Evolutionary conservation across 768 basidiomycete genomes (phyloP).

Genomic region (Mycena polygramma): DNA sequence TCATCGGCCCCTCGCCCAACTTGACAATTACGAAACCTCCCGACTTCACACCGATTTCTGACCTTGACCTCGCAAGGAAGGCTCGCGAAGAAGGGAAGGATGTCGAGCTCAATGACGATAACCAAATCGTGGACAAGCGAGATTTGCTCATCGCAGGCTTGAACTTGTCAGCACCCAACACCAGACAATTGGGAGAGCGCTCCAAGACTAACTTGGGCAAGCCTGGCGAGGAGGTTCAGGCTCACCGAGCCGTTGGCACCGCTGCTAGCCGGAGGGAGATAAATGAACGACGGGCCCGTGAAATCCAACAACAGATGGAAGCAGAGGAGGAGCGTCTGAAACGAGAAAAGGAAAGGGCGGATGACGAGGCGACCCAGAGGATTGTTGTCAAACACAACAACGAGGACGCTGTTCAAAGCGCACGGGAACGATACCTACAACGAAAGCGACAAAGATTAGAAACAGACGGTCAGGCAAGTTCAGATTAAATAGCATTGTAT

Average conservation of each 20-base stretch:
- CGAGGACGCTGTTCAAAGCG: conserved; percentile 78
- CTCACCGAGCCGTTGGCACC: conserved; percentile 85
- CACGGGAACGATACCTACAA: conserved; percentile 79
- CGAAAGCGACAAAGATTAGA: conserved; percentile 86
- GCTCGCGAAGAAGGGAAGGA: conserved; percentile 84
- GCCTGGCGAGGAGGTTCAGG: conserved; percentile 52
- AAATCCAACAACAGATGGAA: conserved; percentile 84
- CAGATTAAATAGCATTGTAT: conserved; percentile 35
- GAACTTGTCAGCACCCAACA: conserved; percentile 89
- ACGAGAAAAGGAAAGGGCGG: conserved; percentile 68
- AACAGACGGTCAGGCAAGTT: conserved; percentile 40
- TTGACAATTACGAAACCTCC: conserved; percentile 83
- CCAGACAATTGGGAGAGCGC: conserved; percentile 72
- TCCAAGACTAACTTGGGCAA: conserved; percentile 41
- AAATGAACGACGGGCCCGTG: conserved; percentile 82
- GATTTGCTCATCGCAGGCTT: conserved; percentile 92
- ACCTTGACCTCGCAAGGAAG: conserved; percentile 77
- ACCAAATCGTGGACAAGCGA: conserved; percentile 96
- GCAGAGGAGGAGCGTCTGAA: conserved; percentile 75
- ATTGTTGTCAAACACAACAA: conserved; percentile 82
- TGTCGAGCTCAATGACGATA: conserved; percentile 97
- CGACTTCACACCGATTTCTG: conserved; percentile 73
- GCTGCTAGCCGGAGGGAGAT: conserved; percentile 87
- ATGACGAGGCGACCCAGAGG: conserved; percentile 75
- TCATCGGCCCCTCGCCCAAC: conserved; percentile 72